Evolutionary conservation across 768 basidiomycete species (phyloP), one percentile per base, ranked within the genome.

Genomic region (Dacryopinax primogenitus): DNA sequence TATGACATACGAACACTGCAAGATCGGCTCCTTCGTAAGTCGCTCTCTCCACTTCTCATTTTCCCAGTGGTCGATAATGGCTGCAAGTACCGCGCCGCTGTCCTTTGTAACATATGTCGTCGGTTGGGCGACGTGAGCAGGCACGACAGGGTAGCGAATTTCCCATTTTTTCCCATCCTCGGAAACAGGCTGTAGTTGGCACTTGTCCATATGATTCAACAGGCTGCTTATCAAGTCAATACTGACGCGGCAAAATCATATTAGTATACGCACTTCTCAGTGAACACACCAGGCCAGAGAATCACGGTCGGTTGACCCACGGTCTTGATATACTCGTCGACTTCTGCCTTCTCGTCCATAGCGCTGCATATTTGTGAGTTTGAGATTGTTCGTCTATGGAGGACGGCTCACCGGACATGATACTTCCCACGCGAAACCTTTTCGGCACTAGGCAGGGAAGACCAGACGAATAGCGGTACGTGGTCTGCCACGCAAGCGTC

Each of bases 401-500:
- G n/a, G n/a, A n/a, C n/a, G n/a, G n/a, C n/a, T n/a, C n/a, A n/a
- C n/a, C n/a, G n/a, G n/a, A n/a, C n/a, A n/a, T n/a, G n/a, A n/a
- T n/a, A n/a, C n/a, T 13, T 58, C 51, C 51, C 51, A 21, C 6
- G 3, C 51, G 11, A 28, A 7, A 32, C 11, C 13, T 30, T 18
- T 6, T 30, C 6, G 26, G 51, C 26, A 30, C 51, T 58, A 13
- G 51, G 51, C 3, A 58, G 51, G 30, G 51, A 69, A 64, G 51
- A 69, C 66, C 63, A 71, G 7, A 73, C 63, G 51, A 73, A 71
- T 45, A 70, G 72, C 62, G 71, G 65, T 18, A 72, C 67, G 6
- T 70, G 68, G 2, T 41, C 67, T 23, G 70, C 68, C 62, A 71
- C 71, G 18, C 71, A 70, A 0, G 71, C 72, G 62, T 73, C 73